phyloP scores from a whole-genome alignment of 1,139 yeast genomes.

The Taiozyma sp. region DNA sequence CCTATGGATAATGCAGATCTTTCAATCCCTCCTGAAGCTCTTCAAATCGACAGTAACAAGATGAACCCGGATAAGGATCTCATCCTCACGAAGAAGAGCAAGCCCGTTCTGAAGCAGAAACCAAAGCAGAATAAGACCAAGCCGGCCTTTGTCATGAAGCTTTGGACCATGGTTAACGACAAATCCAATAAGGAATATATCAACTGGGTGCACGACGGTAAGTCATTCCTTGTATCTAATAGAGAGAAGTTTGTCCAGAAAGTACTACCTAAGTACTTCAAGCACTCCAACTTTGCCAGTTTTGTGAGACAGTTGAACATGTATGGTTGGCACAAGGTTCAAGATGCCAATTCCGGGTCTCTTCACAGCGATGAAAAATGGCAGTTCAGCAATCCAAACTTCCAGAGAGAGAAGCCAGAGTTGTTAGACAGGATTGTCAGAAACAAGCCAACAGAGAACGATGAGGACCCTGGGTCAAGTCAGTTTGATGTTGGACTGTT shows the following conservation, averaged over 20 bases:
- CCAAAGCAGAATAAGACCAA: conserved; percentile 25
- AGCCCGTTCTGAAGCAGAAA: neutral
- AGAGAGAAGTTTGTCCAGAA: conserved; percentile 83
- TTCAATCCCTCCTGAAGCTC: neutral
- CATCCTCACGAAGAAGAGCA: neutral
- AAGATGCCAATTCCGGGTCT: conserved; percentile 43
- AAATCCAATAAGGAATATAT: conserved; percentile 62
- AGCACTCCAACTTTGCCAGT: conserved; percentile 91
- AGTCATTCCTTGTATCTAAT: conserved; percentile 77
- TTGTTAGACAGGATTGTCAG: conserved; percentile 78
- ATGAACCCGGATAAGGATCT: neutral
- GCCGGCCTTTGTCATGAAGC: conserved; percentile 87
- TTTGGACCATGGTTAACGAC: conserved; percentile 96
- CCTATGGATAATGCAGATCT: neutral
- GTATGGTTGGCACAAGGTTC: conserved; percentile 97
- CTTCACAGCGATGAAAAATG: conserved; percentile 80
- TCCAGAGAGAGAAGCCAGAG: conserved; percentile 62
- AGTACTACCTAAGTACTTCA: conserved; percentile 86
- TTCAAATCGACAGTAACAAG: neutral
- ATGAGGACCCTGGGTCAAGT: conserved; percentile 32
- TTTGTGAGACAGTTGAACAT: conserved; percentile 94
- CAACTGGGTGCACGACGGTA: conserved; percentile 83
- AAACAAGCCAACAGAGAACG: conserved; percentile 43
- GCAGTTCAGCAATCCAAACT: conserved; percentile 92
- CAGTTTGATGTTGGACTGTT: conserved; percentile 46